Conservation (phyloP, 2,329 filamentous ascomycete genomes). For the Lasiodiplodia gonubiensis region DNA sequence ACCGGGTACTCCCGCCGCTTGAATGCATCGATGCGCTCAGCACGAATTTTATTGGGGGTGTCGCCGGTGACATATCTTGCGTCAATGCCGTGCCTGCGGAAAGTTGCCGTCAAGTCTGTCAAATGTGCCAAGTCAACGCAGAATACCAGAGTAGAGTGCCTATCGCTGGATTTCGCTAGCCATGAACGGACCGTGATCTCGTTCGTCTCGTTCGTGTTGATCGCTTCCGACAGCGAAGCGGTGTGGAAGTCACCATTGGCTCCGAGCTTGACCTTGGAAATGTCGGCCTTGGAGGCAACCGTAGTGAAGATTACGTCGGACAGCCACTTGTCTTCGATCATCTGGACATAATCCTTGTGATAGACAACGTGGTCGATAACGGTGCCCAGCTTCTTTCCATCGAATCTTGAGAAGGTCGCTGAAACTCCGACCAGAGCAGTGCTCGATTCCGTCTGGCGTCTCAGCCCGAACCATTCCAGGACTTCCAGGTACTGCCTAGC, state of each 20-base stretch:
- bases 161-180: constrained; percentile 73
- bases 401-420: constrained; percentile 78
- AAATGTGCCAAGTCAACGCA: constrained; percentile 92
- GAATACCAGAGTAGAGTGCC: constrained; percentile 89
- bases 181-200: constrained; percentile 85
- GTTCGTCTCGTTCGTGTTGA: constrained; percentile 84
- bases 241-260: constrained; percentile 79
- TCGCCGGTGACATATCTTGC: constrained; percentile 86
- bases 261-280: constrained; percentile 69
- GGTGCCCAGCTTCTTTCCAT: constrained; percentile 79
- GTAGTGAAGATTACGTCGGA: constrained; percentile 94
- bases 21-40: constrained; percentile 76
- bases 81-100: constrained; percentile 78
- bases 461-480: constrained; percentile 79
- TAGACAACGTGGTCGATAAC: constrained; percentile 97
- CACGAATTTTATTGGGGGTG: constrained; percentile 72
- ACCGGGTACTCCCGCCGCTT: constrained; percentile 79
- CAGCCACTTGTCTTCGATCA: constrained; percentile 91
- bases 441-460: constrained; percentile 49
- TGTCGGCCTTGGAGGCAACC: constrained; percentile 79
- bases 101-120: constrained; percentile 72
- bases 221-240: constrained; percentile 75
- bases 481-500: constrained; percentile 77
- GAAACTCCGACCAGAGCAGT: constrained; percentile 83
- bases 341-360: constrained; percentile 81